Evolutionary conservation across 345 rosid genomes (phyloP), one percentile per base, ranked within the genome.

Genomic region (Moringa oleifera): DNA sequence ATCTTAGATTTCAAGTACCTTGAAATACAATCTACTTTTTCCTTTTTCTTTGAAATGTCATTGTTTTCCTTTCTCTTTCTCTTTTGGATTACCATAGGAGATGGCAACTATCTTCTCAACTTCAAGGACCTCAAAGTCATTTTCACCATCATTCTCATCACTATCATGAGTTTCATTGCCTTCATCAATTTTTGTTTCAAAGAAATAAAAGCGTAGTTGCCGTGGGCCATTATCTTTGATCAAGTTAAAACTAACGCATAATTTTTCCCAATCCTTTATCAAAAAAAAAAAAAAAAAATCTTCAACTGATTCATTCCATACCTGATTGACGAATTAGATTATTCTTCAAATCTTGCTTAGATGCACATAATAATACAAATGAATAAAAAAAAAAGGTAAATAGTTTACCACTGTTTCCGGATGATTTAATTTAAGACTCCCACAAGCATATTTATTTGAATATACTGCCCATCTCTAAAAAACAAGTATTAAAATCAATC

Each of bases 381-480:
- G 37, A 33, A 33, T 11, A 11, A 33, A 5, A 33, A n/a, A n/a
- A n/a, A n/a, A n/a, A n/a, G n/a, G n/a, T n/a, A n/a, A 33, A 8
- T 37, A 1, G 13, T 45, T 1, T 69, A 91, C 96, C 77, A 69
- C 57, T 36, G 96, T 81, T 66, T 83, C 77, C 0, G 75, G 87
- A 63, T 88, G 97, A 53, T 91, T 91, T 41, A 74, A 61, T 45
- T 69, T 70, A 2, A 91, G 68, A 66, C 85, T 86, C 55, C 76
- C 65, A 52, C 91, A 86, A 0, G 96, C 94, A 66, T 71, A 67
- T 46, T 64, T 22, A 20, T 86, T 85, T 10, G 79, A 10, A 64
- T 91, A 96, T 33, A 91, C 90, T 6, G 94, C 94, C 96, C 97
- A 86, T 77, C 45, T 80, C 97, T 88, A 23, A 19, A 60, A 33